These are phyloP conservation scores for Amylocystis lapponica DNA, from an alignment of 768 basidiomycete species.

Conservation along the genomic window DNA sequence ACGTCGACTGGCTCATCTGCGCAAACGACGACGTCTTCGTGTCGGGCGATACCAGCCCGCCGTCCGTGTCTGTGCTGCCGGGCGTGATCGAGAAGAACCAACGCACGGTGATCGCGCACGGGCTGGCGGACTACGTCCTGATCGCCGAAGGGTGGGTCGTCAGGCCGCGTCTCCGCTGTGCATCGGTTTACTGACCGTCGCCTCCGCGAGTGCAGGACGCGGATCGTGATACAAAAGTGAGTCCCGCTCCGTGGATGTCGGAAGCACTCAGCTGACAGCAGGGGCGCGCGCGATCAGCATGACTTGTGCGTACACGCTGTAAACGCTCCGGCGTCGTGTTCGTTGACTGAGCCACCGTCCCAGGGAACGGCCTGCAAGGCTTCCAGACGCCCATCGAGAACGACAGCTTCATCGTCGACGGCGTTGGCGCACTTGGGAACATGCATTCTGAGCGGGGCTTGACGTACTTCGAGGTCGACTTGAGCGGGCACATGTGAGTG, in stretches of 20 bases:
- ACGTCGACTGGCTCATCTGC: conserved; percentile 62
- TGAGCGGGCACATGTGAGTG: conserved; percentile 70
- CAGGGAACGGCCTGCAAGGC: conserved; percentile 63
- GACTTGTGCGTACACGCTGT: conserved; percentile 29
- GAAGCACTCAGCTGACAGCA: conserved; percentile 34
- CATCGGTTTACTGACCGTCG: background rate
- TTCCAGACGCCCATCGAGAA: conserved; percentile 63
- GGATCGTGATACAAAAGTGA: conserved; percentile 34
- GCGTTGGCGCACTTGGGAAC: conserved; percentile 60
- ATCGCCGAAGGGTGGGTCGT: conserved; percentile 68
- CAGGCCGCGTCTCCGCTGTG: no score
- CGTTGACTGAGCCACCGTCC: conserved; percentile 11
- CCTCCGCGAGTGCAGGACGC: conserved; percentile 17
- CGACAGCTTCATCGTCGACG: conserved; percentile 68
- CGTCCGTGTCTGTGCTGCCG: conserved; percentile 61
- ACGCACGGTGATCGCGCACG: conserved; percentile 64
- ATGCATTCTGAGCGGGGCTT: conserved; percentile 63
- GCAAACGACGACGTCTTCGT: conserved; percentile 56
- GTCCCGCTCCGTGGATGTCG: conserved; percentile 6
- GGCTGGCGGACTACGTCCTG: conserved; percentile 65
- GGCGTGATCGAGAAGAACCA: conserved; percentile 72
- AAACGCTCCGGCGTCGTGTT: background rate
- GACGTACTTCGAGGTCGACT: conserved; percentile 59
- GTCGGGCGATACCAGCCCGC: conserved; percentile 48
- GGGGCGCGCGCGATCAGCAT: conserved; percentile 40